Conservation (phyloP, 805 yeast genomes). For the Blastobotrys americana region DNA sequence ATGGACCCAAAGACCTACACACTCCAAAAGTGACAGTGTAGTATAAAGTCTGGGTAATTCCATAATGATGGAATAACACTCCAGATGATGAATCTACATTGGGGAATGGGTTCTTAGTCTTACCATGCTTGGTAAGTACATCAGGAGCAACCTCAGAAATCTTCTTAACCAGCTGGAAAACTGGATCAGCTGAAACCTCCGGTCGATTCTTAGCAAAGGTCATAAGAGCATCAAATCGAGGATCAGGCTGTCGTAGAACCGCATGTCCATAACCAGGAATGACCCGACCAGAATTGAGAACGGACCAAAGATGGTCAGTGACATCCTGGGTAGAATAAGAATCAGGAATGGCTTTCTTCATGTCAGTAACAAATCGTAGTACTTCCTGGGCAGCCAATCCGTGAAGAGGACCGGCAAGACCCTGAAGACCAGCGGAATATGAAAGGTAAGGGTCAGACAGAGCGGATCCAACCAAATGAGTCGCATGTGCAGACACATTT, state of each 20-base stretch:
- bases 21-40: slow-evolving; percentile 85
- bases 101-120: slow-evolving; percentile 92
- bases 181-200: slow-evolving; percentile 56
- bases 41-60: slow-evolving; percentile 72
- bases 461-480: slow-evolving; percentile 80
- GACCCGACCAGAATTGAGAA: slow-evolving; percentile 74
- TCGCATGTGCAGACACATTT: slow-evolving; percentile 80
- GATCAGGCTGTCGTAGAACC: slow-evolving; percentile 81
- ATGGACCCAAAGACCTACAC: slow-evolving; percentile 77
- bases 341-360: slow-evolving; percentile 63
- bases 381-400: slow-evolving; percentile 89
- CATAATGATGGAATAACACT: slow-evolving; percentile 77
- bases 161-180: slow-evolving; percentile 70
- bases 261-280: slow-evolving; percentile 90
- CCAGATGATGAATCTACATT: slow-evolving; percentile 87
- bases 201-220: slow-evolving; percentile 55
- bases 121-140: slow-evolving; percentile 75
- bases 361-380: slow-evolving; percentile 67
- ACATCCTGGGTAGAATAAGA: slow-evolving; percentile 60
- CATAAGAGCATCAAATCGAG: slow-evolving; percentile 80
- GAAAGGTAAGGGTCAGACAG: slow-evolving; percentile 72
- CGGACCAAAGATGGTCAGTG: slow-evolving; percentile 71
- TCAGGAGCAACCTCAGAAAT: slow-evolving; percentile 78
- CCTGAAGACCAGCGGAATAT: slow-evolving; percentile 74
- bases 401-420: slow-evolving; percentile 82